These are phyloP conservation scores for Naegleria fowleri DNA, from an alignment of 208 protist species.

Conservation along the genomic window DNA sequence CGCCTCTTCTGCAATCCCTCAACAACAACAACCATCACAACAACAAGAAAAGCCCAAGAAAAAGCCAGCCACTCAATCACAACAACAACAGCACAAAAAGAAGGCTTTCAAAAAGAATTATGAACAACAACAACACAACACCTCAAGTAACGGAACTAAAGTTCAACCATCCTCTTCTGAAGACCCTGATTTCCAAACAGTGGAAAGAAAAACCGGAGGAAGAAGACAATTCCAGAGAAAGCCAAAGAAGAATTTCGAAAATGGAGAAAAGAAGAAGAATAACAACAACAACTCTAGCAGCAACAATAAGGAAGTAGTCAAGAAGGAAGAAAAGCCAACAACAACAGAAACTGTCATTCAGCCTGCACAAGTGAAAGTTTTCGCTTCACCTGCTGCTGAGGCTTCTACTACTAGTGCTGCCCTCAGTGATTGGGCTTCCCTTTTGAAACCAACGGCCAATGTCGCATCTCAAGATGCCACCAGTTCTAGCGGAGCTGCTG, in stretches of 20 bases:
- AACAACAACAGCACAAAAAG: background rate
- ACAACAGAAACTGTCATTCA: background rate
- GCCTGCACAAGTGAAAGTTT: background rate
- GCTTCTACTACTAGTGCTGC: background rate
- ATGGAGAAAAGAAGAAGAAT: background rate
- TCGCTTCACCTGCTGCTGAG: background rate
- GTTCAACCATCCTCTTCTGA: background rate
- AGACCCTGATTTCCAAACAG: conserved; percentile 10
- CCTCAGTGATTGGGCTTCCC: background rate
- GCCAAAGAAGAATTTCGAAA: background rate
- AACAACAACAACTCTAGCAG: too few relatives aligned
- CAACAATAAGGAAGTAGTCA: background rate
- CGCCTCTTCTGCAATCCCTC: background rate
- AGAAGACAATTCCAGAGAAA: background rate
- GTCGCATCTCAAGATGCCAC: background rate
- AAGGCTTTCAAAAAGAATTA: background rate
- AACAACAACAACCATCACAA: background rate
- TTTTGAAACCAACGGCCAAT: background rate
- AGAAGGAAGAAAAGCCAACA: background rate
- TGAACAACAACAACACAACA: background rate
- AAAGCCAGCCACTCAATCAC: background rate
- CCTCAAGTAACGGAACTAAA: background rate
- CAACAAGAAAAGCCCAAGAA: background rate
- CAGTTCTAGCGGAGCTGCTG: background rate
- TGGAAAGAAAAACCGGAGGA: background rate